Percentiles rank a stretch among this genome's conserved stretches.
These are phyloP conservation scores for Malus asiatica DNA, from an alignment of 306 rosid genomes.

Conservation along the genomic window DNA sequence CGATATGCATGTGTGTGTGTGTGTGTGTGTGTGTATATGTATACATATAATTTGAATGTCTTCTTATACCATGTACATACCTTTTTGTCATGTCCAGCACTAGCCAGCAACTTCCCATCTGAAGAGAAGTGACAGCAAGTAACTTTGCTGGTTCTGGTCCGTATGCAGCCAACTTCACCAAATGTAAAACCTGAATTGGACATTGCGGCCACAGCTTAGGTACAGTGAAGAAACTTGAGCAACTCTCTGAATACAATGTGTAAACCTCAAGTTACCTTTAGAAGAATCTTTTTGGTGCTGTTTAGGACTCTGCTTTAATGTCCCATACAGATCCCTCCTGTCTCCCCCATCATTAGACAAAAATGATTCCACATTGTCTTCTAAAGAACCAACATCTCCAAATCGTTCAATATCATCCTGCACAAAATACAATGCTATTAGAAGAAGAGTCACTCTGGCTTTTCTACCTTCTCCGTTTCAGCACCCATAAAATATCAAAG, in stretches of 20 bases:
- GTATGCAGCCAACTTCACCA: slow-evolving; percentile 69
- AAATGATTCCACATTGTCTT: slow-evolving; percentile 86
- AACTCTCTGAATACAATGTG: background rate
- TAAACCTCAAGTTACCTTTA: slow-evolving; percentile 44
- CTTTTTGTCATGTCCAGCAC: slow-evolving; percentile 98
- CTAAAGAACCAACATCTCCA: slow-evolving; percentile 86
- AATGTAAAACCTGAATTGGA: slow-evolving; percentile 62
- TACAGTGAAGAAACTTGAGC: background rate
- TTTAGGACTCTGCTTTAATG: slow-evolving; percentile 51
- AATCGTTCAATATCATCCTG: slow-evolving; percentile 89
- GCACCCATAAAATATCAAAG: background rate
- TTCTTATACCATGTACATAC: slow-evolving; percentile 24
- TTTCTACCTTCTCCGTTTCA: background rate
- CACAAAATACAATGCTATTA: slow-evolving; percentile 15
- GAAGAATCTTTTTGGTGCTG: slow-evolving; percentile 69
- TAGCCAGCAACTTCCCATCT: slow-evolving; percentile 88
- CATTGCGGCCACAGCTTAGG: slow-evolving; percentile 13
- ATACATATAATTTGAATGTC: background rate
- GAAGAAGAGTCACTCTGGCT: background rate
- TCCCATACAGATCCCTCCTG: slow-evolving; percentile 69
- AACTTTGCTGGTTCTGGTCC: slow-evolving; percentile 81
- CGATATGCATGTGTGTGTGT: background rate
- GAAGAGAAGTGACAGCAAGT: slow-evolving; percentile 95
- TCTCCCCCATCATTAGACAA: slow-evolving; percentile 78
- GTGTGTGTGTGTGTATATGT: accelerated